Conservation (phyloP, 2,329 filamentous ascomycete genomes). For the Colletotrichum coccodes region DNA sequence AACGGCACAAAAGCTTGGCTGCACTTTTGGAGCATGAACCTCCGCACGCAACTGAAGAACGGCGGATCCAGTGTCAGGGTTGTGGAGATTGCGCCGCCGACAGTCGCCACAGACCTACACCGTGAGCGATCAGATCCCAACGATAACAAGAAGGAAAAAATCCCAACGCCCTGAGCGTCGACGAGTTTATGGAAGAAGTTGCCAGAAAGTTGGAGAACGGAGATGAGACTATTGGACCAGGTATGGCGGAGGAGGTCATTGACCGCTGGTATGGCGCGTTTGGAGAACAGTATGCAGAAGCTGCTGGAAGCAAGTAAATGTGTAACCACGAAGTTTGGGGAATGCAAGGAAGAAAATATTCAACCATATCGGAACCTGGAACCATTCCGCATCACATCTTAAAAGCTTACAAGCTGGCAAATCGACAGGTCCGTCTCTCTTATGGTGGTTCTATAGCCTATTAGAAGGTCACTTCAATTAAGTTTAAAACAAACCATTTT, state of each 20-base stretch:
- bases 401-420: too few relatives aligned
- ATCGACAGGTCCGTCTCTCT: too few relatives aligned
- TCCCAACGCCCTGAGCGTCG: conserved; percentile 49
- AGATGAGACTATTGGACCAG: conserved; percentile 59
- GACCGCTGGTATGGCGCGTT: conserved; percentile 53
- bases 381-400: too few relatives aligned
- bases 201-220: conserved; percentile 55
- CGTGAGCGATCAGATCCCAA: conserved; percentile 64
- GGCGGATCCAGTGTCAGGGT: conserved; percentile 54
- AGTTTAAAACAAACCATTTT: too few relatives aligned
- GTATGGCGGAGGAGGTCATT: conserved; percentile 41
- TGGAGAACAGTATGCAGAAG: conserved; percentile 38
- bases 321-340: background rate
- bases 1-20: conserved; percentile 69
- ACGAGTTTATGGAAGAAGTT: conserved; percentile 65
- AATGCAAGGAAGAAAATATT: too few relatives aligned
- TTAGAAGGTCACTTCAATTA: too few relatives aligned
- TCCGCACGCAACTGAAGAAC: conserved; percentile 59
- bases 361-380: too few relatives aligned
- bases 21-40: conserved; percentile 65
- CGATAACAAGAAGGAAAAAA: conserved; percentile 69
- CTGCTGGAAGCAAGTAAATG: background rate
- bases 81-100: conserved; percentile 66
- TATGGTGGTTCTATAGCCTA: too few relatives aligned
- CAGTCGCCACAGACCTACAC: conserved; percentile 64